Evolutionary conservation across 2,329 filamentous ascomycete species (phyloP).

Genomic region (Colletotrichum filicis): DNA sequence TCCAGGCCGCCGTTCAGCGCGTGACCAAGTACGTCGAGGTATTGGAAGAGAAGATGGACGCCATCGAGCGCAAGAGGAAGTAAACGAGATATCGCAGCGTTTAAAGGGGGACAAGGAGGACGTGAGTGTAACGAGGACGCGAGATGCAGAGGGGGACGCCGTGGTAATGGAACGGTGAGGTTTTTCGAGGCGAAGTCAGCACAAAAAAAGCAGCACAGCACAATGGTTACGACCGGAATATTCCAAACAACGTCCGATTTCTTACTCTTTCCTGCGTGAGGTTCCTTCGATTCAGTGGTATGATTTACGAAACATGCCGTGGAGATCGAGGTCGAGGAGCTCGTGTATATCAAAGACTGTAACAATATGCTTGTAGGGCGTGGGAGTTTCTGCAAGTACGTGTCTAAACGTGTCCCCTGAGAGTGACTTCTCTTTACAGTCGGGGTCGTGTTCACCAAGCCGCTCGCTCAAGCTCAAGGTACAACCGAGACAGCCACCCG

Average conservation of each 20-base stretch:
- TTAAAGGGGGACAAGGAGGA: background rate
- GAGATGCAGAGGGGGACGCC: background rate
- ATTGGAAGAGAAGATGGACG: conserved; percentile 83
- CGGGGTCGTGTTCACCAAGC: no score
- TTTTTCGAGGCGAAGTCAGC: conserved; percentile 16
- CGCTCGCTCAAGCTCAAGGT: background rate
- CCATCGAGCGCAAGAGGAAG: conserved; percentile 74
- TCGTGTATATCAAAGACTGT: background rate
- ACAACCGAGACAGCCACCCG: background rate
- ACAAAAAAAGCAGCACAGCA: conserved; percentile 25
- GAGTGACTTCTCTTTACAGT: no score
- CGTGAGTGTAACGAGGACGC: background rate
- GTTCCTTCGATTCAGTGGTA: background rate
- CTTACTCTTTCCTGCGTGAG: background rate
- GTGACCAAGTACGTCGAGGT: conserved; percentile 85
- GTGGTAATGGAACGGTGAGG: conserved; percentile 12
- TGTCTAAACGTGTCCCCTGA: background rate
- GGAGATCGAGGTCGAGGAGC: background rate
- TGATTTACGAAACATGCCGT: background rate
- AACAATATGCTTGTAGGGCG: background rate
- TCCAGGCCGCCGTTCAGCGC: conserved; percentile 88
- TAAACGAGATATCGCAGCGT: conserved; percentile 43
- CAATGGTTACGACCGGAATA: conserved; percentile 24
- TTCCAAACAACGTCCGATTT: background rate
- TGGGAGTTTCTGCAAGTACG: background rate